These are phyloP conservation scores for Xylaria sp. DNA, from an alignment of 2,329 filamentous ascomycete genomes.

Conservation along the genomic window DNA sequence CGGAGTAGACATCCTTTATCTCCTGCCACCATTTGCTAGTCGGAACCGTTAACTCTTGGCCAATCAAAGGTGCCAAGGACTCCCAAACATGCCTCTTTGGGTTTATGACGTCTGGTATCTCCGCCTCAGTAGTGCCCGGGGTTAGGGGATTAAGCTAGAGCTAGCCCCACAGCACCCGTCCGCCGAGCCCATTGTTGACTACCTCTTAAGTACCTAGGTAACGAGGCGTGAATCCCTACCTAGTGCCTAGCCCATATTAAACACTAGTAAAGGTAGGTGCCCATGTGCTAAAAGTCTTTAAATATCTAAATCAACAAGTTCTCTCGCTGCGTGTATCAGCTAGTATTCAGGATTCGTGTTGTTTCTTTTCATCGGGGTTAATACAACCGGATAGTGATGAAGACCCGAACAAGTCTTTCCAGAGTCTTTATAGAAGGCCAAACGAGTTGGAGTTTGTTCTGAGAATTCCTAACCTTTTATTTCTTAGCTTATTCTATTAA, in stretches of 20 bases:
- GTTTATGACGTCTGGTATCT: not conserved
- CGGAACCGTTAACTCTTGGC: not conserved
- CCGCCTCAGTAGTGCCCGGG: not conserved
- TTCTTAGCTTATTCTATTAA: not conserved
- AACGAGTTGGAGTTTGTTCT: not conserved
- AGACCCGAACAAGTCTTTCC: not conserved
- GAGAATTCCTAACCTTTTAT: not conserved
- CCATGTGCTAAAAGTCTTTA: not conserved
- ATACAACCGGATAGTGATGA: not conserved
- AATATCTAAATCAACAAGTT: not conserved
- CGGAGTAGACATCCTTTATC: conserved; percentile 10
- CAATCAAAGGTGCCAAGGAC: conserved; percentile 13
- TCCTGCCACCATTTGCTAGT: not conserved
- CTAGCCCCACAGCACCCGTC: not conserved
- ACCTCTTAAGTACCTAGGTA: too few species aligned
- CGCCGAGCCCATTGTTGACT: not conserved
- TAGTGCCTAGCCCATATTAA: not conserved
- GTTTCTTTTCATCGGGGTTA: not conserved
- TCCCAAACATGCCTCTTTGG: conserved; percentile 6
- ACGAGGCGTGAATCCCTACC: not conserved
- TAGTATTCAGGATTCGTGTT: not conserved
- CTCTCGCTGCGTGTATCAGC: not conserved
- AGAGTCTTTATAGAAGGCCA: not conserved
- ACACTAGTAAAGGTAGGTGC: not conserved
- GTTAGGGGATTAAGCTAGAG: not conserved